Base-by-base conservation (phyloP, 1,284 basidiomycete genomes). In the Tetrapyrgos nigripes region DNA sequence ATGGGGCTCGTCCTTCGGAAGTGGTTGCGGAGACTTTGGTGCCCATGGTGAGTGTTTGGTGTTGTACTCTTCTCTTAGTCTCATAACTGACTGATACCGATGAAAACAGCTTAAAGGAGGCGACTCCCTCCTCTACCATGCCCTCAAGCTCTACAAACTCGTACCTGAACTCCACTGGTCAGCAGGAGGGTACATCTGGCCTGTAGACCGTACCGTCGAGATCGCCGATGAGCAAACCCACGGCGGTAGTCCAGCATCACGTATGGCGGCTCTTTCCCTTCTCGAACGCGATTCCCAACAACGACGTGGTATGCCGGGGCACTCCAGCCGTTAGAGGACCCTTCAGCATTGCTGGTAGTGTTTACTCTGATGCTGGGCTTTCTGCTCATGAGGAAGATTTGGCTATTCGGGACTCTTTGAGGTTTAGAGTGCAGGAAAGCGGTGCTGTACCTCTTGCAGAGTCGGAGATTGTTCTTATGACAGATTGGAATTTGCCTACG, bases 101-200 rank as follows among this genome's bases (percentile, higher is more conserved):
- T 46, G 43, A 54, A 17, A 53, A 24, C 66, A 93, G 91, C 74
- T 93, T 51, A 91, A 90, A 74, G 89, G 88, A 28, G 86, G 87
- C 19, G 91, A 93, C 66, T 85, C 88, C 4, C 70, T 91, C 35
- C 72, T 93, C 13, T 91, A 90, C 70, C 88, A 90, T 57, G 87
- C 89, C 3, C 75, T 93, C 66, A 91, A 89, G 71, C 71, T 88
- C 26, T 92, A 87, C 76, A 91, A 91, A 62, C 83, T 93, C 35
- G 71, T 76, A 1, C 88, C 89, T 0, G 88, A 89, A 62, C 79
- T 93, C 1, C 87, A 89, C 56, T 93, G 90, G 87, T 85, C 85
- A 21, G 91, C 91, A 26, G 90, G 90, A 4, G 89, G 89, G 13
- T 91, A 88, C 71, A 80, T 93, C 61, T 93, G 91, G 91, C 86